Evolutionary conservation across 83 land plant species (phyloP), one percentile per base, ranked within the genome.

Genomic region (Isoetes engelmannii): DNA sequence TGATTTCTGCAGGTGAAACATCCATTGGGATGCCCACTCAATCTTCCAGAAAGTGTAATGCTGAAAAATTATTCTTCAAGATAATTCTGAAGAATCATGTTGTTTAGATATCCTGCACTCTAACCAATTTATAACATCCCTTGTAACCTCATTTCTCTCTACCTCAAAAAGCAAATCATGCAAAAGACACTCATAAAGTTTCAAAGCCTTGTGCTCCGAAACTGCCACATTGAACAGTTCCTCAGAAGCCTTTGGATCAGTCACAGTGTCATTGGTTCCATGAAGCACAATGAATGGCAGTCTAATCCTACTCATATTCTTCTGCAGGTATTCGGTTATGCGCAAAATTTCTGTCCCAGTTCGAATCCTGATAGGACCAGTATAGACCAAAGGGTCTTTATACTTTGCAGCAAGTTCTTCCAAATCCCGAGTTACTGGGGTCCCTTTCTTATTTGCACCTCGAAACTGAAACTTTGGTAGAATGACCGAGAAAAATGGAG

Each of bases 131-230:
- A 92, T 84, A 45, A 92, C 89, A 64, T 92, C 98, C 21, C 13
- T 65, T 3, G 74, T 83, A 53, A 92, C 75, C 4, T 74, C 86
- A 50, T 87, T 89, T 10, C 82, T 77, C 69, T 92, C 98, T 4
- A 88, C 88, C 80, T 92, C 98, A 63, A 92, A 92, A 4, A 92
- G 79, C 49, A 92, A 77, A 74, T 92, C 98, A 53, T 92, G 98
- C 67, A 87, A 66, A 63, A 87, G 84, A 6, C 98, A 92, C 5
- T 87, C 89, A 64, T 89, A 92, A 12, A 92, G 85, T 64, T 84
- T 89, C 20, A 89, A 78, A 57, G 72, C 78, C 73, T 92, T 92
- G 65, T 73, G 66, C 45, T 62, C 45, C 8, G 98, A 87, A 6
- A 87, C 63, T 17, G 98, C 98, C 59, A 69, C 76, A 45, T 82